Conservation (phyloP, 2,329 filamentous ascomycete genomes). For the Fusarium tricinctum region DNA sequence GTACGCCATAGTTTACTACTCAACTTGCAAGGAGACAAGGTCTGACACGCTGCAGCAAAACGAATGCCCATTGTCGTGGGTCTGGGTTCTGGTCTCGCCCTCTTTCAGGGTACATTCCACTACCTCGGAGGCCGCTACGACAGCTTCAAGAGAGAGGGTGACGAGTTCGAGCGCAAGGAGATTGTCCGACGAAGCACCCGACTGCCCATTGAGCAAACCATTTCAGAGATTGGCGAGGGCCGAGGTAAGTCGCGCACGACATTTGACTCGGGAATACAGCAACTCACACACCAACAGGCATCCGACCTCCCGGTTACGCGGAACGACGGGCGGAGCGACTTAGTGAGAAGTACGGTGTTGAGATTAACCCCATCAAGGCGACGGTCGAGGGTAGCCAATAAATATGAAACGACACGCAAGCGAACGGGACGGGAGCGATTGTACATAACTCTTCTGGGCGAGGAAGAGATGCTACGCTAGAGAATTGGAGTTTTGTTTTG, state of each 20-base stretch:
- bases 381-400: conserved; percentile 61
- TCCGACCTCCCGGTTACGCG: conserved; percentile 84
- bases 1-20: conserved; percentile 73
- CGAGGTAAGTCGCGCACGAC: conserved; percentile 72
- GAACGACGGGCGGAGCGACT: conserved; percentile 85
- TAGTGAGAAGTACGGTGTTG: conserved; percentile 89
- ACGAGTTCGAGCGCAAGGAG: conserved; percentile 83
- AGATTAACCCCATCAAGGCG: conserved; percentile 77
- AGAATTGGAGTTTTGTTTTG: conserved; percentile 58
- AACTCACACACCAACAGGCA: conserved; percentile 67
- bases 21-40: conserved; percentile 14
- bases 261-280: conserved; percentile 3
- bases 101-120: conserved; percentile 73
- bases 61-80: conserved; percentile 79
- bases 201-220: conserved; percentile 81
- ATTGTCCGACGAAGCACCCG: conserved; percentile 79
- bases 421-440: conserved; percentile 50
- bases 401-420: conserved; percentile 39
- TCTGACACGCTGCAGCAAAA: conserved; percentile 51
- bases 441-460: conserved; percentile 57
- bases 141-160: conserved; percentile 68
- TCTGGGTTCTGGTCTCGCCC: conserved; percentile 70
- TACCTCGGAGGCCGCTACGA: conserved; percentile 75
- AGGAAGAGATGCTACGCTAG: conserved; percentile 56
- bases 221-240: conserved; percentile 86